Base-by-base conservation (phyloP, 202 grass and related monocot species). In the Musa balbisiana region DNA sequence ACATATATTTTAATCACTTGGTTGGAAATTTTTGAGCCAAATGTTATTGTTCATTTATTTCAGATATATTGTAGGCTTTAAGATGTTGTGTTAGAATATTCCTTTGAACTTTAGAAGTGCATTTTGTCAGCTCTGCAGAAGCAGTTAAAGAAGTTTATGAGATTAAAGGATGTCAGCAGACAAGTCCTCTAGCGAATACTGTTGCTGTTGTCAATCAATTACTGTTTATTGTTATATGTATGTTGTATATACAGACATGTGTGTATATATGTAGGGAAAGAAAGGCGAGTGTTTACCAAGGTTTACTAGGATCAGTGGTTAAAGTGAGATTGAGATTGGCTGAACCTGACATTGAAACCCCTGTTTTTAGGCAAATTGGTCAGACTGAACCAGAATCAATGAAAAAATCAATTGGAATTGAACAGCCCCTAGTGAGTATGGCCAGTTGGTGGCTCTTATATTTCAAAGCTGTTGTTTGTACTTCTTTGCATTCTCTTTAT, bases 91-190 rank as follows among this genome's bases (percentile, higher is more conserved):
- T 10, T 26, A 65, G 21, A 65, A 26, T 64, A 65, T 65, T 4
- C 10, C 56, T 72, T 51, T 83, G 58, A 55, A 72, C 79, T 43
- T 76, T 80, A 65, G 81, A 80, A 81, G 78, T 29, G 1, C 22
- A 84, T 76, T 70, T 73, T 66, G 65, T 50, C 91, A 98, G 94
- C 80, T 98, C 94, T 80, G 81, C 84, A 55, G 88, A 86, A 78
- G 88, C 91, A 72, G 85, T 92, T 55, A 92, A 93, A 54, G 73
- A 69, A 73, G 94, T 94, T 59, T 98, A 94, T 80, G 87, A 93
- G 71, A 98, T 94, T 73, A 98, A 94, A 94, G 94, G 94, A 13
- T 88, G 91, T 53, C 59, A 83, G 50, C 81, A 87, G 68, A 92
- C 88, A 58, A 88, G 83, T 49, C 94, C 94, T 78, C 64, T 94